phyloP scores from a whole-genome alignment of 345 rosid species.

The Anacardium occidentale region DNA sequence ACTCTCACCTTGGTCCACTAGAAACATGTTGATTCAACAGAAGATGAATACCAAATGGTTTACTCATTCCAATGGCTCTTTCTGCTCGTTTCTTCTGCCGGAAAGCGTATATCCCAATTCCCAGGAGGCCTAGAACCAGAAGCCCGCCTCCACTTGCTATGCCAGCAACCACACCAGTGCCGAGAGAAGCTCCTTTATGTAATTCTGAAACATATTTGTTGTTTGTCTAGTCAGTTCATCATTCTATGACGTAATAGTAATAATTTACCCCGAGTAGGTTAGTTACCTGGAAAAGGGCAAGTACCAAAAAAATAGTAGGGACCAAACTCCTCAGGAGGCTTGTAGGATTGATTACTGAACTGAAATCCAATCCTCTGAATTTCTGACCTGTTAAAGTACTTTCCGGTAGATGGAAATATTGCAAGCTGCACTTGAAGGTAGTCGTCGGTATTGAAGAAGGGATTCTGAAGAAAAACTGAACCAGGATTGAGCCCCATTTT shows the following conservation, averaged over 20 bases:
- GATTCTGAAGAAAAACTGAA: conserved; percentile 75
- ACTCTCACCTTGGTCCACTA: not conserved
- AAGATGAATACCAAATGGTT: conserved; percentile 66
- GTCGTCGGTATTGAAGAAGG: conserved; percentile 80
- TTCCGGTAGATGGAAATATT: conserved; percentile 63
- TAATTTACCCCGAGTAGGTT: not conserved
- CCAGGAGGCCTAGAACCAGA: conserved; percentile 64
- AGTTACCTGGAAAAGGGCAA: conserved; percentile 77
- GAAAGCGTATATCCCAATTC: conserved; percentile 67
- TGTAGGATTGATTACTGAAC: conserved; percentile 80
- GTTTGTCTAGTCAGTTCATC: conserved; percentile 4
- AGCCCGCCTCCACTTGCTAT: conserved; percentile 49
- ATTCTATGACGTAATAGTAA: not conserved
- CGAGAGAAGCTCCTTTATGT: conserved; percentile 41
- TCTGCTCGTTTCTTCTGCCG: conserved; percentile 93
- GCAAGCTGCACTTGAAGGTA: conserved; percentile 82
- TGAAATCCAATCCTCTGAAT: conserved; percentile 72
- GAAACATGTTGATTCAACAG: not conserved
- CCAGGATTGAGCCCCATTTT: conserved; percentile 74
- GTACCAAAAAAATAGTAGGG: conserved; percentile 85
- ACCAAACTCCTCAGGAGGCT: conserved; percentile 80
- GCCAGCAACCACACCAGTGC: conserved; percentile 43
- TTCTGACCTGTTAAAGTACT: conserved; percentile 61
- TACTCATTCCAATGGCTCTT: conserved; percentile 79
- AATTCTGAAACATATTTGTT: conserved; percentile 39